phyloP scores from a whole-genome alignment of 176 grass and related monocot species.

The Oryza glumipatula region DNA sequence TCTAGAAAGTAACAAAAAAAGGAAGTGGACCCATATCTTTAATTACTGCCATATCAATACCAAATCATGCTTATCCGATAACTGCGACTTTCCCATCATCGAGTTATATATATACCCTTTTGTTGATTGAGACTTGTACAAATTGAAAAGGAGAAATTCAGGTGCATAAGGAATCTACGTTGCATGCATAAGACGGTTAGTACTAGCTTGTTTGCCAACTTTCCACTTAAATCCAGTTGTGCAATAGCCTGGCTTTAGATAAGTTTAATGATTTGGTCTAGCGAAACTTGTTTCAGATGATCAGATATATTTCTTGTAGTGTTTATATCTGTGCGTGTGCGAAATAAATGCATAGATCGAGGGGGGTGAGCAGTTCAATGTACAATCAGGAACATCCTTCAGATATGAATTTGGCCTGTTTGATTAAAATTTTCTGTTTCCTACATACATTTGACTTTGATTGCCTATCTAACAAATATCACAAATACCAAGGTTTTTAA shows the following conservation, averaged over 20 bases:
- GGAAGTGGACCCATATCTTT: slow-evolving; percentile 9
- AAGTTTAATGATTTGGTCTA: not conserved
- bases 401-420: not conserved
- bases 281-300: not conserved
- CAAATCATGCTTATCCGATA: not conserved
- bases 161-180: not conserved
- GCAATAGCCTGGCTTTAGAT: not conserved
- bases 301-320: not conserved
- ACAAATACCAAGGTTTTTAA: not conserved
- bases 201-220: not conserved
- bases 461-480: not conserved
- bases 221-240: slow-evolving; percentile 15
- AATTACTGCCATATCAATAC: slow-evolving; percentile 11
- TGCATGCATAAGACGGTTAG: not conserved
- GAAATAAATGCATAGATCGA: not conserved
- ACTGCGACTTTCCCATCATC: not conserved
- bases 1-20: slow-evolving; percentile 11
- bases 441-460: slow-evolving; percentile 8
- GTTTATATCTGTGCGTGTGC: not conserved
- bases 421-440: not conserved
- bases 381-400: not conserved
- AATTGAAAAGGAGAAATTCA: not conserved
- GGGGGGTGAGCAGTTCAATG: not conserved
- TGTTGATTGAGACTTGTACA: not conserved
- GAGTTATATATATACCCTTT: slow-evolving; percentile 7